These are phyloP conservation scores for Talaromyces ruber DNA, from an alignment of 495 filamentous ascomycete genomes.

Conservation along the genomic window DNA sequence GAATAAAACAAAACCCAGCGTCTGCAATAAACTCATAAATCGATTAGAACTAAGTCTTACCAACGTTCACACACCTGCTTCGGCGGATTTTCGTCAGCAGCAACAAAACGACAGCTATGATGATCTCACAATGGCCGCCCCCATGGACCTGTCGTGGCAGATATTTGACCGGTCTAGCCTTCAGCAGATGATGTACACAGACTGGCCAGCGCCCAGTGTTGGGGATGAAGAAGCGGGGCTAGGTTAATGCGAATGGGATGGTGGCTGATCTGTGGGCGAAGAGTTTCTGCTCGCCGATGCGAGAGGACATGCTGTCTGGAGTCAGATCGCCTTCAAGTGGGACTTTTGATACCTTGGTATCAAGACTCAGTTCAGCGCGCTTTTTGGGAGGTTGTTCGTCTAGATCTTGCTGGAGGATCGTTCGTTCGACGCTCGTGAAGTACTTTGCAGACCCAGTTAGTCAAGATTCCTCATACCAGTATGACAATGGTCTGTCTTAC, in stretches of 20 bases:
- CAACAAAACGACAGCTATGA: constrained; percentile 4
- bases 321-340: constrained; percentile 45
- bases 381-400: constrained; percentile 21
- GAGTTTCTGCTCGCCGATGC: constrained; percentile 22
- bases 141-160: constrained; percentile 5
- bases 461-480: constrained; percentile 38
- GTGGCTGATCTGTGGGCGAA: constrained; percentile 1
- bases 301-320: constrained; percentile 61
- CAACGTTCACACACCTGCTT: constrained; percentile 3
- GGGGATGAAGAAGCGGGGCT: not conserved
- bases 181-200: constrained; percentile 6
- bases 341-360: constrained; percentile 20
- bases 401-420: not conserved
- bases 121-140: not conserved
- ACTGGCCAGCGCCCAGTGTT: not conserved
- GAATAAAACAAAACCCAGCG: constrained; percentile 4
- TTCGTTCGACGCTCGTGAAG: constrained; percentile 6
- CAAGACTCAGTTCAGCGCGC: constrained; percentile 31
- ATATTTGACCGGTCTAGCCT: constrained; percentile 6
- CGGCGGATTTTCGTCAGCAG: constrained; percentile 1
- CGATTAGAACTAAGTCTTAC: constrained; percentile 3
- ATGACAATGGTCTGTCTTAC: constrained; percentile 46
- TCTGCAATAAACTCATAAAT: constrained; percentile 7
- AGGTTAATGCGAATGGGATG: constrained; percentile 1
- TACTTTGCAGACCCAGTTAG: constrained; percentile 18